These are phyloP conservation scores for Curvularia spicifera DNA, from an alignment of 2,329 filamentous ascomycete species.

Conservation along the genomic window DNA sequence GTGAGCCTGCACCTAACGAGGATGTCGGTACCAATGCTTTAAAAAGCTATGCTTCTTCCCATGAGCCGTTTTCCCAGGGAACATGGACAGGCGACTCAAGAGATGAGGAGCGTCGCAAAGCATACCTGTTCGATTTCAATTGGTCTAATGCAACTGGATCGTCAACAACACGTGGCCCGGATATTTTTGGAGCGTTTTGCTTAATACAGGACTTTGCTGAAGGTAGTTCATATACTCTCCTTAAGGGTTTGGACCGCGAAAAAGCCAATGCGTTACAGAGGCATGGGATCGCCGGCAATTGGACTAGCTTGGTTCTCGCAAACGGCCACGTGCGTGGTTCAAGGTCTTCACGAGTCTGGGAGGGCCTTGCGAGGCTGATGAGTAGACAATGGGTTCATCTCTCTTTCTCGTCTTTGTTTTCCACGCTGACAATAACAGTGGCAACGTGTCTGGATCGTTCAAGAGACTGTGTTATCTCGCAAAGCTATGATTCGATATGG, in stretches of 20 bases:
- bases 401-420: neutral
- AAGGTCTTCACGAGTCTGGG: slow-evolving; percentile 20
- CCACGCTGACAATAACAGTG: slow-evolving; percentile 16
- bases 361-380: slow-evolving; percentile 24
- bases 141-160: neutral
- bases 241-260: slow-evolving; percentile 14
- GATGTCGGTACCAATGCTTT: neutral
- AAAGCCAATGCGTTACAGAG: slow-evolving; percentile 6
- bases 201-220: slow-evolving; percentile 25
- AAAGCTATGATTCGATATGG: slow-evolving; percentile 28
- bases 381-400: slow-evolving; percentile 17
- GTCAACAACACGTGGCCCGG: slow-evolving; percentile 3
- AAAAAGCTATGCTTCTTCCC: neutral
- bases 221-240: slow-evolving; percentile 4
- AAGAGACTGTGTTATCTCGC: slow-evolving; percentile 30
- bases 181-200: slow-evolving; percentile 30
- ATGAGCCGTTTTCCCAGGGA: neutral
- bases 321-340: slow-evolving; percentile 12
- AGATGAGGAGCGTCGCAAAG: neutral
- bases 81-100: slow-evolving; percentile 7
- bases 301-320: slow-evolving; percentile 10
- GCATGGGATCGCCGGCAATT: slow-evolving; percentile 4
- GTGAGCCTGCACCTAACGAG: slow-evolving; percentile 1
- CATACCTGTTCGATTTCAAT: slow-evolving; percentile 1
- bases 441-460: slow-evolving; percentile 33